Evolutionary conservation across 176 grass and related monocot genomes (phyloP), one percentile per base, ranked within the genome.

Genomic region (Raddia distichophylla): DNA sequence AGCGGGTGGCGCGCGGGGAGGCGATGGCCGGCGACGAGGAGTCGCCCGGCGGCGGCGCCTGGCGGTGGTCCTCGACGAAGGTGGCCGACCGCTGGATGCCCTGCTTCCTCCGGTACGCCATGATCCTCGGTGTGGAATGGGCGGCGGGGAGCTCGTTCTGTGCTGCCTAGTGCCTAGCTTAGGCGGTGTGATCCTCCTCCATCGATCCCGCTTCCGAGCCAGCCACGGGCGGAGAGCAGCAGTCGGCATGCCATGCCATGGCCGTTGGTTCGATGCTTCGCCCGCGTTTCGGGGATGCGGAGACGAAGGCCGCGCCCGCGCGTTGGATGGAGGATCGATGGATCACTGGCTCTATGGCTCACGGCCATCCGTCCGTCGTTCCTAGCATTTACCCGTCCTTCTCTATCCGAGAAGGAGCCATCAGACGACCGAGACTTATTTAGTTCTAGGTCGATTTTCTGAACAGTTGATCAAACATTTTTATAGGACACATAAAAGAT

Each of bases 21-120:
- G 86, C 81, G 44, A 67, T 57, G 75, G 89, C 83, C 69, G 89
- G 82, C 22, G 85, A 88, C 65, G 67, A 3, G 64, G 82, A 49
- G 82, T 83, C 75, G 69, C 69, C 84, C 6, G 80, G 49, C 12
- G 70, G 52, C 10, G 76, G 14, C 15, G 27, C 27, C 27, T 76
- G 60, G 13, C 85, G 85, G 81, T 84, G 67, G 77, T 91, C 85
- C 77, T 91, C 85, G 16, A 91, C 85, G 82, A 91, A 91, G 54
- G 89, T 91, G 60, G 82, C 82, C 20, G 89, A 91, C 60, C 89
- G 81, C 85, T 84, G 82, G n/a, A 91, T 78, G 86, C 73, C 62
- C 66, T 88, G 85, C 89, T 85, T 84, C 86, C 89, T 72, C 47
- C 85, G 85, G 82, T 91, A 91, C 77, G 89, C 89, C 89, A 88